Conservation (phyloP, 441 rosid species). For the Croton laevigatus region DNA sequence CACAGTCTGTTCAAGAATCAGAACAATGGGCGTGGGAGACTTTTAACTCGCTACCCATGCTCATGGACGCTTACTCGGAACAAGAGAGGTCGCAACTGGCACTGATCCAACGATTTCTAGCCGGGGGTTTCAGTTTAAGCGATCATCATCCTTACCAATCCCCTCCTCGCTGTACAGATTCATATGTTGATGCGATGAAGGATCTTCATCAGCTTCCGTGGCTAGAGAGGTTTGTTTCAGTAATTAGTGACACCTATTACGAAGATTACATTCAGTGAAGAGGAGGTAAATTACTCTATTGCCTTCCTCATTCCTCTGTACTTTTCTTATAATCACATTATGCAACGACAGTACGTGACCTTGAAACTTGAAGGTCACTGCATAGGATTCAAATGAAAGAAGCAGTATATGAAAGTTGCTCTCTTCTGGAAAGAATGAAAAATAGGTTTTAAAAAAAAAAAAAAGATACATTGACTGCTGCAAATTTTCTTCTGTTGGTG, state of each 20-base stretch:
- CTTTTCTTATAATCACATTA: constrained; percentile 7
- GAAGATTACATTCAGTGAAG: constrained; percentile 68
- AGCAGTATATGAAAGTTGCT: constrained; percentile 15
- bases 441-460: constrained; percentile 15
- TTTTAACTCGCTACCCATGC: constrained; percentile 72
- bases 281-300: constrained; percentile 27
- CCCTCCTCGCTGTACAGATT: constrained; percentile 83
- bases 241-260: constrained; percentile 85
- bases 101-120: constrained; percentile 83
- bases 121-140: constrained; percentile 88
- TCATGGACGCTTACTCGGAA: constrained; percentile 86
- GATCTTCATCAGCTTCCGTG: constrained; percentile 97
- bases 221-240: constrained; percentile 97
- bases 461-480: too few relatives aligned
- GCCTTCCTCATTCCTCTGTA: constrained; percentile 16
- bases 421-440: constrained; percentile 29
- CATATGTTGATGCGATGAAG: constrained; percentile 82
- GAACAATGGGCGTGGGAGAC: constrained; percentile 98
- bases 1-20: constrained; percentile 64
- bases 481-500: too few relatives aligned
- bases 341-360: constrained; percentile 10
- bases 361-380: constrained; percentile 12
- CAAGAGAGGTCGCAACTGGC: constrained; percentile 94
- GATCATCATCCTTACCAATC: constrained; percentile 83
- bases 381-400: constrained; percentile 17